A percentile compares a stretch with the other conserved stretches of the same genome.
phyloP scores from a whole-genome alignment of 768 basidiomycete genomes.

The Wakefieldia striispora region DNA sequence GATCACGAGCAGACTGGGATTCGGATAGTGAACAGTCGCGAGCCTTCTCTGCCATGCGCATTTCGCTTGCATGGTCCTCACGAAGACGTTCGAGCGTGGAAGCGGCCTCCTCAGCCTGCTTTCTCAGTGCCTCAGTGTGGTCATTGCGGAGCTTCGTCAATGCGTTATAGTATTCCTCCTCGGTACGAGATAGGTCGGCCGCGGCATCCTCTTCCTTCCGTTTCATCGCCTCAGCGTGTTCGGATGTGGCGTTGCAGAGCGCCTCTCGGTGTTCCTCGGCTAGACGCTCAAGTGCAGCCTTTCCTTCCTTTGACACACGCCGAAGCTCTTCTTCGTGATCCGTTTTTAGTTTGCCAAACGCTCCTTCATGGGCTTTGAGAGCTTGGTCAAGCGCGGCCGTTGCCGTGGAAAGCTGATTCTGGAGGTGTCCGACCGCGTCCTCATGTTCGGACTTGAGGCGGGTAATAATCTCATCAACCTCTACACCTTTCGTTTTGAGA shows the following conservation, averaged over 20 bases:
- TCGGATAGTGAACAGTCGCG: slow-evolving; percentile 72
- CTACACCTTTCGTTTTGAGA: slow-evolving; percentile 40
- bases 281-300: slow-evolving; percentile 44
- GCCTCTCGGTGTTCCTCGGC: slow-evolving; percentile 54
- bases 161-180: slow-evolving; percentile 80
- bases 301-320: slow-evolving; percentile 53
- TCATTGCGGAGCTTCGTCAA: slow-evolving; percentile 73
- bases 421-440: slow-evolving; percentile 36
- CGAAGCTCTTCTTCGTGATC: slow-evolving; percentile 56
- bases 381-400: slow-evolving; percentile 43
- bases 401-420: slow-evolving; percentile 44
- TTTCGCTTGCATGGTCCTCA: slow-evolving; percentile 72
- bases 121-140: slow-evolving; percentile 64
- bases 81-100: slow-evolving; percentile 67
- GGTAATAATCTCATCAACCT: slow-evolving; percentile 41
- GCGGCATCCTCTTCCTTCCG: slow-evolving; percentile 60
- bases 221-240: slow-evolving; percentile 56
- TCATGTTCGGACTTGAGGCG: slow-evolving; percentile 53
- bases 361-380: slow-evolving; percentile 56
- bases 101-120: slow-evolving; percentile 56
- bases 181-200: slow-evolving; percentile 59
- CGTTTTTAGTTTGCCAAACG: slow-evolving; percentile 54
- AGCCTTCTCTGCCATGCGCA: slow-evolving; percentile 73
- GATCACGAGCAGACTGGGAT: slow-evolving; percentile 64
- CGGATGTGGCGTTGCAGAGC: slow-evolving; percentile 45